Percentiles rank a stretch among this genome's conserved stretches.
Evolutionary conservation across 164 flowering plant species (phyloP).

Genomic region (Vitis riparia): DNA sequence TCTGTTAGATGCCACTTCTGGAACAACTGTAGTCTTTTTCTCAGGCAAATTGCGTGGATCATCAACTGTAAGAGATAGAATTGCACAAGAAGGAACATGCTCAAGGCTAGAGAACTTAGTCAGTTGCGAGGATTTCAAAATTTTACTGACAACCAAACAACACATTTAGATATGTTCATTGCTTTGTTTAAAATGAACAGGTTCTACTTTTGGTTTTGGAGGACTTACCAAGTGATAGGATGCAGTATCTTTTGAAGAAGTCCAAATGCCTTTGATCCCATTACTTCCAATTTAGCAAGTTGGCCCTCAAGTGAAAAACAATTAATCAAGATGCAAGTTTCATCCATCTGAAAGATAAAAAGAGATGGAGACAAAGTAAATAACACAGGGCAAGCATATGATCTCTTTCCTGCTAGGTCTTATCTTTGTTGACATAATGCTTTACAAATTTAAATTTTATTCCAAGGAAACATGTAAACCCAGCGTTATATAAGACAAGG

Average conservation of each 20-base stretch:
- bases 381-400: background rate
- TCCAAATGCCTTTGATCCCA: conserved; percentile 63
- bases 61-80: conserved; percentile 52
- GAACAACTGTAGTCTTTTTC: conserved; percentile 17
- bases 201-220: background rate
- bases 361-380: background rate
- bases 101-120: conserved; percentile 25
- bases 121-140: conserved; percentile 26
- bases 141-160: conserved; percentile 30
- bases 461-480: too few relatives aligned
- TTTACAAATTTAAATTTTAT: background rate
- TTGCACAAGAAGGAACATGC: conserved; percentile 50
- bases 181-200: background rate
- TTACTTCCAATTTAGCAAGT: conserved; percentile 68
- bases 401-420: background rate
- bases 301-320: conserved; percentile 66
- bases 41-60: conserved; percentile 64
- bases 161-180: conserved; percentile 2
- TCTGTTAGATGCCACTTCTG: conserved; percentile 16
- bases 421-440: too few relatives aligned
- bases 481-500: too few relatives aligned
- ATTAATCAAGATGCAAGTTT: conserved; percentile 34
- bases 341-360: conserved; percentile 45
- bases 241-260: conserved; percentile 64
- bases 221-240: conserved; percentile 55